Conservation (phyloP, 225 moss, liverwort and hornwort species). For the Pseudisothecium myosuroides region DNA sequence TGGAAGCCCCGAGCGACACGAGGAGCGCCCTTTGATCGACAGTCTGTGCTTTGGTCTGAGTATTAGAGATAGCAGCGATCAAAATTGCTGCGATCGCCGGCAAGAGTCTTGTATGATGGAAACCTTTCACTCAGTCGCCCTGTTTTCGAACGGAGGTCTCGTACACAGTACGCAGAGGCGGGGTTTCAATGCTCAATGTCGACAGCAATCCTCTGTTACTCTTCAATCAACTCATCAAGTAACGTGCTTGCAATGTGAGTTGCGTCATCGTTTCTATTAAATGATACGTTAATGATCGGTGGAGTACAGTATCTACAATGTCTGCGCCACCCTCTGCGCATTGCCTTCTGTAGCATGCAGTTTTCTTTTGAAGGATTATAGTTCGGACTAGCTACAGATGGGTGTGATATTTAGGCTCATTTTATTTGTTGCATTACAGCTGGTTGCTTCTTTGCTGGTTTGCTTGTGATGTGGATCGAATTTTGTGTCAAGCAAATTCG, state of each 20-base stretch:
- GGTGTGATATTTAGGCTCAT: background rate
- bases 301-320: background rate
- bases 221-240: conserved; percentile 1
- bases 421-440: background rate
- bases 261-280: background rate
- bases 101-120: conserved; percentile 3
- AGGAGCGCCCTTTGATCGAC: background rate
- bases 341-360: background rate
- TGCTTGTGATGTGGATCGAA: background rate
- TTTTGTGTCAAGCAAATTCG: background rate
- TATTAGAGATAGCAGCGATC: background rate
- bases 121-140: background rate
- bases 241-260: conserved; percentile 29
- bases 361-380: background rate
- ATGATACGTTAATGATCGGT: background rate
- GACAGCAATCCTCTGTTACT: background rate
- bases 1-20: background rate
- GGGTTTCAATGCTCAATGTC: background rate
- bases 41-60: background rate
- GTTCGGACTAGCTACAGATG: background rate
- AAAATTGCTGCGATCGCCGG: background rate
- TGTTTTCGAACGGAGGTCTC: conserved; percentile 2
- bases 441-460: background rate
- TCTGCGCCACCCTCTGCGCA: background rate
- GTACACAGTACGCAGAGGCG: background rate